A percentile compares a stretch with the other conserved stretches of the same genome.
Conservation (phyloP, 1,284 basidiomycete species). For the Trametes pubescens region DNA sequence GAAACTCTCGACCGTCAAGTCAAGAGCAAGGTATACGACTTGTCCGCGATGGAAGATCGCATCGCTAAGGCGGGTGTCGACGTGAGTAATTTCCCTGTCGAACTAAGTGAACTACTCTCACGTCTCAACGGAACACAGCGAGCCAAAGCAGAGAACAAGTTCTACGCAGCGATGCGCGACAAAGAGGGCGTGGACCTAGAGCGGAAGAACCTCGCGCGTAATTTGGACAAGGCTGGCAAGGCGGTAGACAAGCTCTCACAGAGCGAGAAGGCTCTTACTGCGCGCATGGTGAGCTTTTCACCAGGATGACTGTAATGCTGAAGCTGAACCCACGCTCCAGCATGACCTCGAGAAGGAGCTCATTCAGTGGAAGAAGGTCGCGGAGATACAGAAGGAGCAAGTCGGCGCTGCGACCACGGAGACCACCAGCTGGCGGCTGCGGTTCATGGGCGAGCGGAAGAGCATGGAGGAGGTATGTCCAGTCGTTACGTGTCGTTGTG, state of each 20-base stretch:
- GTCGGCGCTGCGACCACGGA: slow-evolving; percentile 41
- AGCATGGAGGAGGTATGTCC: slow-evolving; percentile 43
- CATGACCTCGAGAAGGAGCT: slow-evolving; percentile 58
- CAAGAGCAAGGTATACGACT: slow-evolving; percentile 85
- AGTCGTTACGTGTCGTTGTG: not conserved
- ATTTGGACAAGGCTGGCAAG: slow-evolving; percentile 82
- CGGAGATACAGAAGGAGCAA: slow-evolving; percentile 52
- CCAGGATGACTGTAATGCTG: not conserved
- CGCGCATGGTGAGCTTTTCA: slow-evolving; percentile 22
- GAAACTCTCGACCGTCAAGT: slow-evolving; percentile 87
- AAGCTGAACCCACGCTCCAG: slow-evolving; percentile 43
- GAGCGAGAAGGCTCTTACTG: slow-evolving; percentile 57
- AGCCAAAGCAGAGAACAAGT: slow-evolving; percentile 97
- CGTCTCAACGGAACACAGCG: slow-evolving; percentile 51
- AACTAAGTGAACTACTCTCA: not conserved
- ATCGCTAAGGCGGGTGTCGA: slow-evolving; percentile 70
- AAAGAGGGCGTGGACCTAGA: slow-evolving; percentile 88
- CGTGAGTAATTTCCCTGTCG: slow-evolving; percentile 49
- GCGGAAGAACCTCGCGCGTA: slow-evolving; percentile 70
- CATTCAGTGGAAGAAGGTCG: slow-evolving; percentile 49
- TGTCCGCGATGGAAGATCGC: slow-evolving; percentile 81
- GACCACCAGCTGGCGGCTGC: slow-evolving; percentile 44
- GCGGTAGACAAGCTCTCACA: slow-evolving; percentile 77
- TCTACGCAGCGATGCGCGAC: slow-evolving; percentile 88
- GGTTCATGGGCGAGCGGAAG: slow-evolving; percentile 49